Base-by-base conservation (phyloP, 2,329 filamentous ascomycete genomes). In the Ambrosiella beaveri region DNA sequence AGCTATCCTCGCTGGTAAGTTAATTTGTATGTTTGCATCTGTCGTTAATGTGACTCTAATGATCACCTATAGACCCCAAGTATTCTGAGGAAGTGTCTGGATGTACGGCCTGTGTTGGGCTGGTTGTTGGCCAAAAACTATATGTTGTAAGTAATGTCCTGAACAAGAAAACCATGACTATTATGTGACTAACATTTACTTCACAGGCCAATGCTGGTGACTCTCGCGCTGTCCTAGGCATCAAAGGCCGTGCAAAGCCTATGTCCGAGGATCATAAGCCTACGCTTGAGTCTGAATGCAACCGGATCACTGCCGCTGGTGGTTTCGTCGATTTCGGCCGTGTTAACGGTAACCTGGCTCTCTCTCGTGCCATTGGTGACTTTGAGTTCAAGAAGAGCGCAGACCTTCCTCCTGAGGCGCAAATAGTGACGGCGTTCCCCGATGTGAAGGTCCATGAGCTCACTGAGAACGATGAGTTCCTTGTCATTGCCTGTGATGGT, bases 321-420 rank as follows among this genome's bases (percentile, higher is more conserved):
- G 93, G 93, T 54, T 97, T 97, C 65, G 93, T 98, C 68, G 93
- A 98, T 71, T 98, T 97, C 69, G 93, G 93, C 63, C 87, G 93
- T 68, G 93, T 98, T 65, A 98, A 98, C 70, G 93, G 93, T 69
- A 98, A 98, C 71, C 81, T 98, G 51, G 93, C 93, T 52, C 77
- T 98, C 62, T 98, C 93, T 62, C 86, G 93, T 71, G 93, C 93
- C 65, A 96, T 98, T 71, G 93, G 93, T 65, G 93, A 98, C 71
- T 98, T 98, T 68, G 93, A 98, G 70, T 98, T 98, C 80, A 98
- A 98, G 80, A 97, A 97, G 79, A 95, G 89, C 70, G 87, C 91
- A 65, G 90, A 96, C 68, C 82, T 98, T 53, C 84, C 91, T 2
- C 93, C 93, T n/a, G 93, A 98, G 74, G 88, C 95, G 69, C 93